phyloP scores from a whole-genome alignment of 108 stramenopile genomes.

The Fragilaria radians region DNA sequence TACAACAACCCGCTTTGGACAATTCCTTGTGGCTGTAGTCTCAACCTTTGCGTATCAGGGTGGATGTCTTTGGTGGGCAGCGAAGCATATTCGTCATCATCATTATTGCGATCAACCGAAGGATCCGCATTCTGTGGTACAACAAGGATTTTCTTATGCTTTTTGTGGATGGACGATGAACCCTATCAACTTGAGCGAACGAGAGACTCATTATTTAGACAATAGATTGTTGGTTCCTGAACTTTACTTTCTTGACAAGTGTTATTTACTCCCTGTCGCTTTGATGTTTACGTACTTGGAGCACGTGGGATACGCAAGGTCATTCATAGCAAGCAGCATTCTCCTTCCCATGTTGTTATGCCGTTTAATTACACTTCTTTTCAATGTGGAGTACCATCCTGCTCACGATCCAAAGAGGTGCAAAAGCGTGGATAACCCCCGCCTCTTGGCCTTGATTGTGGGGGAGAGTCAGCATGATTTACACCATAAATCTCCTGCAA shows the following conservation, averaged over 20 bases:
- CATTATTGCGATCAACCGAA: slow-evolving; percentile 40
- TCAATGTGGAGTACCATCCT: slow-evolving; percentile 1
- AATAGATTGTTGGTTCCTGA: background rate
- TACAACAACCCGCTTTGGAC: slow-evolving; percentile 22
- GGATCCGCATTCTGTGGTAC: slow-evolving; percentile 44
- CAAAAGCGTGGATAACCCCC: background rate
- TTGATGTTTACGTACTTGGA: background rate
- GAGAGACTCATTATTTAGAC: background rate
- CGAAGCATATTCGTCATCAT: slow-evolving; percentile 55
- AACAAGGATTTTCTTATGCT: background rate
- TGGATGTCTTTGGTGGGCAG: slow-evolving; percentile 63
- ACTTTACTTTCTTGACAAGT: background rate
- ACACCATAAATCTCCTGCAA: background rate
- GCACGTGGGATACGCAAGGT: background rate
- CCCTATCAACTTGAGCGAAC: background rate
- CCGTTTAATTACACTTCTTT: background rate
- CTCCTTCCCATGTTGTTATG: background rate
- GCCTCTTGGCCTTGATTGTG: background rate
- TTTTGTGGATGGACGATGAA: slow-evolving; percentile 1
- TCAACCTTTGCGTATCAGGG: slow-evolving; percentile 43
- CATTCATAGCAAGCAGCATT: background rate
- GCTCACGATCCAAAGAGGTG: background rate
- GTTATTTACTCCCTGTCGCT: background rate
- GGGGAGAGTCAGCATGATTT: background rate
- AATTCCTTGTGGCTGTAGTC: slow-evolving; percentile 22